Evolutionary conservation across 345 rosid species (phyloP).

Genomic region (Cardamine resedifolia): DNA sequence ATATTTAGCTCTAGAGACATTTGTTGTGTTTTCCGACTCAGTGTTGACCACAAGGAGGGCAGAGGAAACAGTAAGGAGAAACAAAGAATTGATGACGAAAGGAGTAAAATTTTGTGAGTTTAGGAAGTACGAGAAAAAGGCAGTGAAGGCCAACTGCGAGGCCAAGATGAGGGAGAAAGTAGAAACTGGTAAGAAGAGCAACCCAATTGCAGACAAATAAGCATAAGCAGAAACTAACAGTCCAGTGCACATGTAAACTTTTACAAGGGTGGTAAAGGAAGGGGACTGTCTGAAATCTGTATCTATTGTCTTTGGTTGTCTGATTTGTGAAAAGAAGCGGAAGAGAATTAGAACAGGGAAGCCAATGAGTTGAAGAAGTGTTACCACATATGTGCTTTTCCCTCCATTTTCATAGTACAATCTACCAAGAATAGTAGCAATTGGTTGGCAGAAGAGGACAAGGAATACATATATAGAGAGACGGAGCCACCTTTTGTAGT

Average conservation of each 20-base stretch:
- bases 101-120: constrained; percentile 52
- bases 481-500: constrained; percentile 41
- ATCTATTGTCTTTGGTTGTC: constrained; percentile 6
- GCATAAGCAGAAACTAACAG: constrained; percentile 35
- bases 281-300: not conserved
- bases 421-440: constrained; percentile 48
- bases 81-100: constrained; percentile 40
- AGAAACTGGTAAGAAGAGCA: constrained; percentile 53
- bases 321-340: constrained; percentile 35
- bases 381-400: constrained; percentile 47
- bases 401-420: constrained; percentile 55
- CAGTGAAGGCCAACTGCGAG: constrained; percentile 53
- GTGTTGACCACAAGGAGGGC: constrained; percentile 40
- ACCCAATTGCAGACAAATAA: constrained; percentile 50
- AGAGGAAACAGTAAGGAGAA: constrained; percentile 57
- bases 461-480: constrained; percentile 37
- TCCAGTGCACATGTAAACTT: constrained; percentile 41
- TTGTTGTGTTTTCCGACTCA: constrained; percentile 14
- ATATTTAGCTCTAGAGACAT: constrained; percentile 32
- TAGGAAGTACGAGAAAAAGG: constrained; percentile 53
- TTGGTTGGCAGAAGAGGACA: constrained; percentile 45
- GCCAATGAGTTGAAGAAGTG: constrained; percentile 48
- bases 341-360: constrained; percentile 52
- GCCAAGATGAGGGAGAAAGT: constrained; percentile 48
- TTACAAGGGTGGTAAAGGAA: constrained; percentile 18